A percentile compares a stretch with the other conserved stretches of the same genome.
These are phyloP conservation scores for Penicillium sclerotiorum DNA, from an alignment of 2,329 filamentous ascomycete species.

Conservation along the genomic window DNA sequence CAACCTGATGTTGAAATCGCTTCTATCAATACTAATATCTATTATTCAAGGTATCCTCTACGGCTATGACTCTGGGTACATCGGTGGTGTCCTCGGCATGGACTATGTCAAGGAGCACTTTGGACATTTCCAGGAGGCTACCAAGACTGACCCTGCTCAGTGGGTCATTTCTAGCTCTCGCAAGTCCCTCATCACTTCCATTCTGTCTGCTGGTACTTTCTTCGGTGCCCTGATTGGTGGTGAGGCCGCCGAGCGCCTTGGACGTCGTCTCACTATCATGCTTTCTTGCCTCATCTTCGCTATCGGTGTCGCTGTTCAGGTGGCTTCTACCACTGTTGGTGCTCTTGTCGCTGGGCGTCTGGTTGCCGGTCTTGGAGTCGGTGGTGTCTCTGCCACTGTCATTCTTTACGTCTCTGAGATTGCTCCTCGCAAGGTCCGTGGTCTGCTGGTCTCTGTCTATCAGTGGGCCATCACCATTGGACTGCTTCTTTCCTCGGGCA, in stretches of 20 bases:
- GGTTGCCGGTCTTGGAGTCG: slow-evolving; percentile 74
- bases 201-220: slow-evolving; percentile 76
- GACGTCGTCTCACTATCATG: slow-evolving; percentile 66
- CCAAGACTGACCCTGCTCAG: slow-evolving; percentile 35
- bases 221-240: slow-evolving; percentile 76
- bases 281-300: slow-evolving; percentile 70
- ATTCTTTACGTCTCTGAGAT: slow-evolving; percentile 88
- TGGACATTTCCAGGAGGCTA: slow-evolving; percentile 30
- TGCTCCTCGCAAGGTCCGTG: slow-evolving; percentile 70
- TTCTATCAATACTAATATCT: neutral
- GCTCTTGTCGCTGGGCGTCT: slow-evolving; percentile 72
- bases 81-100: slow-evolving; percentile 56
- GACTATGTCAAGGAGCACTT: slow-evolving; percentile 48
- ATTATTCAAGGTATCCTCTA: slow-evolving; percentile 16
- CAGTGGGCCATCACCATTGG: slow-evolving; percentile 83
- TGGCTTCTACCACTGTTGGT: slow-evolving; percentile 56
- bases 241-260: slow-evolving; percentile 73
- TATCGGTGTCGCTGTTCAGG: slow-evolving; percentile 69
- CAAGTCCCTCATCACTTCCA: slow-evolving; percentile 70
- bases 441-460: slow-evolving; percentile 75
- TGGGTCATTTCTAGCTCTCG: slow-evolving; percentile 51
- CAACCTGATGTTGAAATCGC: slow-evolving; percentile 36
- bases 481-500: slow-evolving; percentile 71
- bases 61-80: slow-evolving; percentile 59
- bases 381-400: slow-evolving; percentile 77